A percentile compares a stretch with the other conserved stretches of the same genome.
Conservation (phyloP, 805 yeast genomes). For the Nakazawaea pomicola region DNA sequence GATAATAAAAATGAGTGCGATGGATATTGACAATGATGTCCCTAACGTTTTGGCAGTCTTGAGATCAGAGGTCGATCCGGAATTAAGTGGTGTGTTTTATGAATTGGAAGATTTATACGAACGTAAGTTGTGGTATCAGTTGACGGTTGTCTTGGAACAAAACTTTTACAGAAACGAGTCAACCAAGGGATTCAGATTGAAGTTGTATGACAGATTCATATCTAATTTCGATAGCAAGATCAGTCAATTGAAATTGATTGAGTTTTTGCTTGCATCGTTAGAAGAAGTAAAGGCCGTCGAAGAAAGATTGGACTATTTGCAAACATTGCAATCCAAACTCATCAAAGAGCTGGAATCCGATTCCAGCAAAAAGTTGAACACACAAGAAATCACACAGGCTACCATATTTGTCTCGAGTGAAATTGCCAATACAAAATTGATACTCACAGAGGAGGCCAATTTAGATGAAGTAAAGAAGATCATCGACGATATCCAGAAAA, state of each 20-base stretch:
- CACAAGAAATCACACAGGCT: slow-evolving; percentile 41
- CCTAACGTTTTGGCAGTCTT: slow-evolving; percentile 51
- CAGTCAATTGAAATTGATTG: slow-evolving; percentile 74
- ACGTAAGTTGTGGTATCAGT: slow-evolving; percentile 91
- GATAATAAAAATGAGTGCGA: slow-evolving; percentile 6
- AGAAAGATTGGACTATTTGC: slow-evolving; percentile 49
- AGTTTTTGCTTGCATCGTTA: slow-evolving; percentile 58
- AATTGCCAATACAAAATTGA: slow-evolving; percentile 64
- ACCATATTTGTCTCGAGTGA: slow-evolving; percentile 58
- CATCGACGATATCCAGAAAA: slow-evolving; percentile 54
- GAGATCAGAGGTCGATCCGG: slow-evolving; percentile 62
- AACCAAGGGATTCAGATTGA: slow-evolving; percentile 51
- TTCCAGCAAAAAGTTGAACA: slow-evolving; percentile 26
- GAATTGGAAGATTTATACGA: slow-evolving; percentile 82
- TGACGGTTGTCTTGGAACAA: slow-evolving; percentile 59
- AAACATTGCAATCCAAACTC: slow-evolving; percentile 33
- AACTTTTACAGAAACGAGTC: slow-evolving; percentile 55
- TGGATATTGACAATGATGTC: slow-evolving; percentile 29
- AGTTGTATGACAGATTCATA: slow-evolving; percentile 69
- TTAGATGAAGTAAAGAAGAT: slow-evolving; percentile 59
- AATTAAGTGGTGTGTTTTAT: slow-evolving; percentile 55
- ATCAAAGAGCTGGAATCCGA: slow-evolving; percentile 32
- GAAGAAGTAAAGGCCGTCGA: slow-evolving; percentile 33
- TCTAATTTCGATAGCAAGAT: slow-evolving; percentile 61
- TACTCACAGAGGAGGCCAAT: slow-evolving; percentile 19